These are phyloP conservation scores for Cryptosporidium bovis DNA, from an alignment of 169 alveolate species.

Conservation along the genomic window DNA sequence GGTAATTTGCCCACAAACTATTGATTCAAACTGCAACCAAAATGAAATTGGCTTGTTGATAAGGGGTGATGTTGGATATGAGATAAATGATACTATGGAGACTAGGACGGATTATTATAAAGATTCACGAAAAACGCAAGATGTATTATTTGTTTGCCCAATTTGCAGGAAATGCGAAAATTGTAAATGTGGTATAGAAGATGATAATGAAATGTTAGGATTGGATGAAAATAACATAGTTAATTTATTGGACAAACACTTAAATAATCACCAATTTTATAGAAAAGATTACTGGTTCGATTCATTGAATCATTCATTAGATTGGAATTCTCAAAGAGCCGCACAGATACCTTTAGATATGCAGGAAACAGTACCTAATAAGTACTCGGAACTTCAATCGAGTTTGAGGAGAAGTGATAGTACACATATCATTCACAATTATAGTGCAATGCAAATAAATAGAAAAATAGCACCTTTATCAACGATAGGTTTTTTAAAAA, in stretches of 20 bases:
- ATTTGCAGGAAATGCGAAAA: constrained; percentile 16
- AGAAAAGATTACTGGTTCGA: constrained; percentile 57
- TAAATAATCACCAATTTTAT: not conserved
- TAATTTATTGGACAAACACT: no score
- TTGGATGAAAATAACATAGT: not conserved
- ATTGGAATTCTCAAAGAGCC: constrained; percentile 73
- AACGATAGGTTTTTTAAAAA: constrained; percentile 14
- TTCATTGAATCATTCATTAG: constrained; percentile 37
- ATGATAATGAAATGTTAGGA: not conserved
- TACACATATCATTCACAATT: not conserved
- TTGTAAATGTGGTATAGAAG: constrained; percentile 45
- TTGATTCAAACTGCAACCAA: not conserved
- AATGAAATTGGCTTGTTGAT: not conserved
- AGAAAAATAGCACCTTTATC: constrained; percentile 17
- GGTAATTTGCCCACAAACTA: constrained; percentile 53
- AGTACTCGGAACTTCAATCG: constrained; percentile 47
- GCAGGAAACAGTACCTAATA: constrained; percentile 24
- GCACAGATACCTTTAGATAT: constrained; percentile 61
- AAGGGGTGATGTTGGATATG: not conserved
- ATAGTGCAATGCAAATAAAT: not conserved
- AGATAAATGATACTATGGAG: not conserved
- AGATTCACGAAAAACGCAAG: constrained; percentile 12
- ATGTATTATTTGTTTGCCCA: constrained; percentile 49
- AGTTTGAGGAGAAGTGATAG: constrained; percentile 2
- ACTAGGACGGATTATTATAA: not conserved